Evolutionary conservation across 345 rosid species (phyloP).

Genomic region (Ceriops tagal): DNA sequence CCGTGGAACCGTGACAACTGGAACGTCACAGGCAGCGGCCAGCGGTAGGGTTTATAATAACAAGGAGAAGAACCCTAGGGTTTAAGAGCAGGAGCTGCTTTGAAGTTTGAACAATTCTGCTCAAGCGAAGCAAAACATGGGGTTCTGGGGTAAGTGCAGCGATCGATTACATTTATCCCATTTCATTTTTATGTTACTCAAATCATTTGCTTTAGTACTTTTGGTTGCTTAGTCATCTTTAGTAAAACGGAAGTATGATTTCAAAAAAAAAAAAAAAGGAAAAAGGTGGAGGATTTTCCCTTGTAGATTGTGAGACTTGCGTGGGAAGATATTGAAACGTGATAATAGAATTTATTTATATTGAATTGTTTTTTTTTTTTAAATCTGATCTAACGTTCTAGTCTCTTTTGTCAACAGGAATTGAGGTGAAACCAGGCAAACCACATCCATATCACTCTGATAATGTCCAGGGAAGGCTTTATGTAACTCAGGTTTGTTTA

Average conservation of each 20-base stretch:
- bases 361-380: neutral
- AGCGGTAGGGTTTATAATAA: conserved; percentile 8
- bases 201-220: neutral
- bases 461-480: conserved; percentile 61
- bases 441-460: conserved; percentile 58
- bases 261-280: too few relatives aligned
- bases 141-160: neutral
- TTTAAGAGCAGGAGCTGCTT: neutral
- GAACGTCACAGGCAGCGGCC: neutral
- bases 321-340: too few relatives aligned
- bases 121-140: neutral
- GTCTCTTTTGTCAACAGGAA: conserved; percentile 35
- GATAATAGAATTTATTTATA: neutral
- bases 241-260: neutral
- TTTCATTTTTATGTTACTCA: too few relatives aligned
- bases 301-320: too few relatives aligned
- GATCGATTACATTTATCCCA: neutral
- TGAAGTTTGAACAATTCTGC: neutral
- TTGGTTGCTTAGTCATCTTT: neutral
- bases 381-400: neutral
- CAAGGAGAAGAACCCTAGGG: neutral
- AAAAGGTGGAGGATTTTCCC: too few relatives aligned
- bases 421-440: conserved; percentile 86
- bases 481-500: conserved; percentile 66
- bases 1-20: neutral